These are phyloP conservation scores for Colletotrichum sp. DNA, from an alignment of 2,329 filamentous ascomycete species.

Conservation along the genomic window DNA sequence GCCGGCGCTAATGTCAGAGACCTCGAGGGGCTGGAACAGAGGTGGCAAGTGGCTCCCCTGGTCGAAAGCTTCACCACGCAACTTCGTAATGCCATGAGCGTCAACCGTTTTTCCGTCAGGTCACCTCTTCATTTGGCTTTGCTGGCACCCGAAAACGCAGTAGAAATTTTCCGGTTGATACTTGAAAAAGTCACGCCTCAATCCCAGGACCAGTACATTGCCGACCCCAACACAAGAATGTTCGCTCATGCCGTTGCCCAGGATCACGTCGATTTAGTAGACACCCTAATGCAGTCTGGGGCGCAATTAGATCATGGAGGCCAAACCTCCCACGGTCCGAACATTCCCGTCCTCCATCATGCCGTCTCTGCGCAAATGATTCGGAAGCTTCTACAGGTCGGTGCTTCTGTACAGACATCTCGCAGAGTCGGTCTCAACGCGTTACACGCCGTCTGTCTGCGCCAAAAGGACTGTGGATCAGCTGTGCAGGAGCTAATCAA, in stretches of 20 bases:
- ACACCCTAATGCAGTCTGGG: not conserved
- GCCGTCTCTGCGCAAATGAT: not conserved
- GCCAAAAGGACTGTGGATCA: not conserved
- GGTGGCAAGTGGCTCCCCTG: not conserved
- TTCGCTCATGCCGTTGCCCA: not conserved
- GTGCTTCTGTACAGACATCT: not conserved
- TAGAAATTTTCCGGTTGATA: not conserved
- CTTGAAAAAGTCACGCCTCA: not conserved
- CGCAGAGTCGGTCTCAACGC: not conserved
- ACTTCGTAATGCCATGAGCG: not conserved
- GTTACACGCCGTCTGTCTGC: constrained; percentile 2
- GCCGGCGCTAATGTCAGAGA: not conserved
- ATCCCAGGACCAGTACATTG: not conserved
- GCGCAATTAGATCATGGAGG: not conserved
- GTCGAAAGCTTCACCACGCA: not conserved
- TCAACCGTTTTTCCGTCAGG: not conserved
- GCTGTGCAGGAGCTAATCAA: not conserved
- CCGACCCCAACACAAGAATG: not conserved
- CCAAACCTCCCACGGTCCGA: not conserved
- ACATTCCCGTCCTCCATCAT: not conserved
- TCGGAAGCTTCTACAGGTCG: not conserved
- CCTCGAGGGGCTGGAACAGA: not conserved
- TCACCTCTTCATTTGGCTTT: not conserved
- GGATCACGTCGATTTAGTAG: not conserved
- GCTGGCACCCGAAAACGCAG: not conserved